These are phyloP conservation scores for Ampelocalamus luodianensis DNA, from an alignment of 176 grass and related monocot species.

Conservation along the genomic window DNA sequence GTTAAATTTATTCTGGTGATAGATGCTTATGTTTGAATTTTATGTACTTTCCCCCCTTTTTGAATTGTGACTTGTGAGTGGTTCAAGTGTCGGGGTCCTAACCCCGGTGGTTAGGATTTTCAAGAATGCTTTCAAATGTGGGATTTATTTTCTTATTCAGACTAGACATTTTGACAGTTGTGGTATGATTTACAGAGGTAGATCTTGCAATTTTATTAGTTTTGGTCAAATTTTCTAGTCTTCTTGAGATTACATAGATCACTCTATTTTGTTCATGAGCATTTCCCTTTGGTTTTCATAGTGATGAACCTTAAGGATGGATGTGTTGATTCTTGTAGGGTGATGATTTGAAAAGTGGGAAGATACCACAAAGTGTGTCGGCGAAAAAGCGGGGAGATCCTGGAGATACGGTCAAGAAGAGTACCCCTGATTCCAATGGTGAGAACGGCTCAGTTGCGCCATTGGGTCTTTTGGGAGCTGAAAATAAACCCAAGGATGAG, in stretches of 20 bases:
- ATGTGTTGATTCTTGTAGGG: constrained; percentile 40
- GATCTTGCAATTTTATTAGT: constrained; percentile 30
- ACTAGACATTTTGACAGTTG: neutral
- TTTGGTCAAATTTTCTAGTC: neutral
- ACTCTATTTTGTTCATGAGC: neutral
- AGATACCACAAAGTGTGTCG: constrained; percentile 46
- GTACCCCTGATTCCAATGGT: constrained; percentile 31
- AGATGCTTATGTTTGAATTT: constrained; percentile 19
- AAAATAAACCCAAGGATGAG: constrained; percentile 66
- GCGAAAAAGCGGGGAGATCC: constrained; percentile 67
- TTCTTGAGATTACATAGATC: neutral
- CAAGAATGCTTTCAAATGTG: neutral
- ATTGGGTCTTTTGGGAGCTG: constrained; percentile 19
- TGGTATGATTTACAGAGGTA: neutral
- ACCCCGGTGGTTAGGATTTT: neutral
- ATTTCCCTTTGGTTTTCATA: constrained; percentile 5
- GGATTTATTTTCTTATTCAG: neutral
- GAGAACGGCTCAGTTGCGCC: constrained; percentile 38
- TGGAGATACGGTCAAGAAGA: constrained; percentile 52
- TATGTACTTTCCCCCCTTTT: neutral
- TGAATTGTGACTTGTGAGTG: neutral
- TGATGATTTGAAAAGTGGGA: constrained; percentile 51
- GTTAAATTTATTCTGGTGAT: neutral
- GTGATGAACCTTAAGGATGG: constrained; percentile 1
- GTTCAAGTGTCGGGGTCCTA: constrained; percentile 22